Conservation (phyloP, 2,329 filamentous ascomycete genomes). For the Thielaviopsis ethacetica region DNA sequence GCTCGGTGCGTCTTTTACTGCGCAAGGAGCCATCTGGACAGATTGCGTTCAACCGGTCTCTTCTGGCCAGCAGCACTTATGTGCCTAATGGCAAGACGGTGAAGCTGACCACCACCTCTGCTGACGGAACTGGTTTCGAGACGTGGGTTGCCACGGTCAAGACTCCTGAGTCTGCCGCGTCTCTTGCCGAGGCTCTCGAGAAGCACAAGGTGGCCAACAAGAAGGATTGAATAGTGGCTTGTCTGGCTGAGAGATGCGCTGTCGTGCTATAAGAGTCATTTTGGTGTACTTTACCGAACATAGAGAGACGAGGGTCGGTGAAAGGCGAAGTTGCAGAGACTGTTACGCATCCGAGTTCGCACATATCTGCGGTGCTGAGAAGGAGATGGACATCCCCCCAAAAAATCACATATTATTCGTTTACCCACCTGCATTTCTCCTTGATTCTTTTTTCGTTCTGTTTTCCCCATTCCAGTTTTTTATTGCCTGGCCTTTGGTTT, state of each 20-base stretch:
- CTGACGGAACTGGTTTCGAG: constrained; percentile 42
- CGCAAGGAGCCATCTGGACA: constrained; percentile 62
- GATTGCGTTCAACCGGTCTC: constrained; percentile 52
- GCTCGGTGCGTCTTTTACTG: constrained; percentile 49
- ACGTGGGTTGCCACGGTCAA: constrained; percentile 60
- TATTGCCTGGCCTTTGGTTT: not conserved
- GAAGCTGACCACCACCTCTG: constrained; percentile 39
- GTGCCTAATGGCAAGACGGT: constrained; percentile 43
- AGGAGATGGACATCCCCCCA: not conserved
- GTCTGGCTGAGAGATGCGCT: not conserved
- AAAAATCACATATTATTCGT: not conserved
- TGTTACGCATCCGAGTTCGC: not conserved
- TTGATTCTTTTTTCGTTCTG: no score
- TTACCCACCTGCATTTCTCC: not conserved
- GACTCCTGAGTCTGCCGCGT: constrained; percentile 39
- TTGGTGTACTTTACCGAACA: not conserved
- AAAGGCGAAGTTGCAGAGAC: not conserved
- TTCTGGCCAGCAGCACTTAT: constrained; percentile 48
- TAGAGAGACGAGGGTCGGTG: no score
- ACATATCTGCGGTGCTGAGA: not conserved
- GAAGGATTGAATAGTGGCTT: constrained; percentile 16
- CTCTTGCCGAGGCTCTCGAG: constrained; percentile 35
- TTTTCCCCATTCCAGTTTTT: no score
- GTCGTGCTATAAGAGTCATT: not conserved
- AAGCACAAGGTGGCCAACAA: constrained; percentile 41